A percentile compares a stretch with the other conserved stretches of the same genome.
phyloP scores from a whole-genome alignment of 1,139 yeast species.

The Arxiozyma telluris region DNA sequence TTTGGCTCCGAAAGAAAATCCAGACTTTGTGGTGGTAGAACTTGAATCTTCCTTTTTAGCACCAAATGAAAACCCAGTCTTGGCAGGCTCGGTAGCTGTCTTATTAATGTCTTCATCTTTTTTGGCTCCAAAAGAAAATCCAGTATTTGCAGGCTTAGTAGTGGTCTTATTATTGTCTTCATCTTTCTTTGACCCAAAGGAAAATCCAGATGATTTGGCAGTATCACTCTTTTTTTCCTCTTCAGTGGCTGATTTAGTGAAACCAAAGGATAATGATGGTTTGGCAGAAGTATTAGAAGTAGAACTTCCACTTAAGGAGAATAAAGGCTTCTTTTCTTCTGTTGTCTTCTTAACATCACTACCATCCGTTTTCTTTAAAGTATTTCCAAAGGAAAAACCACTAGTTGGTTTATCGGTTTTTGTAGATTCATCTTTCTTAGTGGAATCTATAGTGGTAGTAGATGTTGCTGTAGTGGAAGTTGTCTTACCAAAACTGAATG shows the following conservation, averaged over 20 bases:
- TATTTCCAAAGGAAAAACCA: constrained; percentile 13
- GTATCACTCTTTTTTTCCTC: constrained; percentile 10
- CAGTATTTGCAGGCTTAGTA: constrained; percentile 3
- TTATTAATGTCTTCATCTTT: constrained; percentile 7
- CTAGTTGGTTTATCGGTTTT: constrained; percentile 1
- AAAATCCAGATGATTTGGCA: constrained; percentile 6
- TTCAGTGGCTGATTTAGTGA: constrained; percentile 5
- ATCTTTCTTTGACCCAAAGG: constrained; percentile 5
- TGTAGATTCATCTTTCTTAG: constrained; percentile 10
- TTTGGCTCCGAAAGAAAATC: constrained; percentile 4
- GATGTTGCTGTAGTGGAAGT: not conserved
- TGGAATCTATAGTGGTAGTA: not conserved
- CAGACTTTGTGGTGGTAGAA: constrained; percentile 3
- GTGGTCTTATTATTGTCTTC: constrained; percentile 5
- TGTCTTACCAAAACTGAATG: constrained; percentile 15
- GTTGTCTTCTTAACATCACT: constrained; percentile 11
- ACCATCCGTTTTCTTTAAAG: constrained; percentile 8
- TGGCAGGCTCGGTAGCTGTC: constrained; percentile 2
- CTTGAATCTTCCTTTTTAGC: constrained; percentile 4
- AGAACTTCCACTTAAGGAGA: not conserved
- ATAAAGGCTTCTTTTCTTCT: constrained; percentile 1
- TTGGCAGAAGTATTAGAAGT: constrained; percentile 6
- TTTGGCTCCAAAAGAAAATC: constrained; percentile 3
- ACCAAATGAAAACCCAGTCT: constrained; percentile 2
- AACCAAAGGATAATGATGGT: constrained; percentile 25